These are phyloP conservation scores for Laguncularia racemosa DNA, from an alignment of 345 rosid species.

Conservation along the genomic window DNA sequence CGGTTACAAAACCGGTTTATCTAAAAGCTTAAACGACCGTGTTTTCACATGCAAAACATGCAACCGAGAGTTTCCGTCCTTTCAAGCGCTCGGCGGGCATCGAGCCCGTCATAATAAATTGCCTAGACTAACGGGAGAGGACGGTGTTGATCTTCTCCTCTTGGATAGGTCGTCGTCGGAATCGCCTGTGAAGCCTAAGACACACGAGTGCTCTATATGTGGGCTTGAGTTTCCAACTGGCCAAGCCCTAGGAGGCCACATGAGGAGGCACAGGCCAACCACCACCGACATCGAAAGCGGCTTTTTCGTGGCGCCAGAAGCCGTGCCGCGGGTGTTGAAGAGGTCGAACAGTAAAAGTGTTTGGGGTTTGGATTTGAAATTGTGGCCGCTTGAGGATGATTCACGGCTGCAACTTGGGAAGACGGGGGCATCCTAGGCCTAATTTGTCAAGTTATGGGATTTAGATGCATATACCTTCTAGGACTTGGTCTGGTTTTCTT, in stretches of 20 bases:
- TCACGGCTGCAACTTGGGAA: conserved; percentile 48
- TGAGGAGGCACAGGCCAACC: conserved; percentile 67
- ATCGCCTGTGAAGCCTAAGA: conserved; percentile 41
- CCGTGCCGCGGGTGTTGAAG: conserved; percentile 40
- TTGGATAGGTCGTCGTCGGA: conserved; percentile 1
- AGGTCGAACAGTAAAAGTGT: conserved; percentile 47
- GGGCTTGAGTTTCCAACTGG: conserved; percentile 74
- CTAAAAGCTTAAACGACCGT: conserved; percentile 15
- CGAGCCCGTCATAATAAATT: conserved; percentile 76
- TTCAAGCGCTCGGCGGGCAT: conserved; percentile 93
- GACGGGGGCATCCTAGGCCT: conserved; percentile 1
- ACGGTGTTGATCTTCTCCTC: background rate
- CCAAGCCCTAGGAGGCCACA: conserved; percentile 94
- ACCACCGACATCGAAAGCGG: background rate
- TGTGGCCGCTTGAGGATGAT: conserved; percentile 52
- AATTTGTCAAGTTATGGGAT: too few relatives aligned
- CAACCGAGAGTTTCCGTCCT: conserved; percentile 58
- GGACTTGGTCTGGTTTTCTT: too few relatives aligned
- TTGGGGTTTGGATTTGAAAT: conserved; percentile 57
- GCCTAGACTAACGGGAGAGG: conserved; percentile 23
- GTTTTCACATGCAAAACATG: conserved; percentile 80
- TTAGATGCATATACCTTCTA: too few relatives aligned
- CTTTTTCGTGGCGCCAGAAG: conserved; percentile 5
- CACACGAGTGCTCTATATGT: conserved; percentile 78
- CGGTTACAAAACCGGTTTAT: conserved; percentile 7